Evolutionary conservation across 768 basidiomycete species (phyloP).

Genomic region (Lyophyllum shimeji): DNA sequence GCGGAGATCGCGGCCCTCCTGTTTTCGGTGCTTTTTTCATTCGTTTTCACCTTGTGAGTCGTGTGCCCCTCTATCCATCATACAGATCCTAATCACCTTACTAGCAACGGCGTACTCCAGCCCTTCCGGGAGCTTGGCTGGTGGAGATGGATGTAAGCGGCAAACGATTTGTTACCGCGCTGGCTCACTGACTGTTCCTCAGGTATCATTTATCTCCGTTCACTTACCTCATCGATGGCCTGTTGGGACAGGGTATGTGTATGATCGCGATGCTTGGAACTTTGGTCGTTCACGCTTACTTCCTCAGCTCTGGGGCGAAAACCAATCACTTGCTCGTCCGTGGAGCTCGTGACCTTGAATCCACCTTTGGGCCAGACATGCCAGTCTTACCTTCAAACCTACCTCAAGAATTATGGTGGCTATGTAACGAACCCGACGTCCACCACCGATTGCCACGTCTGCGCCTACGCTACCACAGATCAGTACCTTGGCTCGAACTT

Average conservation of each 20-base stretch:
- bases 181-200: not conserved
- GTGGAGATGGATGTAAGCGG: constrained; percentile 75
- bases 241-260: constrained; percentile 44
- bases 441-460: constrained; percentile 52
- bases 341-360: constrained; percentile 61
- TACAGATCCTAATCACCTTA: not conserved
- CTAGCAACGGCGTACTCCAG: constrained; percentile 67
- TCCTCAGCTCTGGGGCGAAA: constrained; percentile 49
- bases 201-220: constrained; percentile 45
- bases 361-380: constrained; percentile 64
- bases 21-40: constrained; percentile 59
- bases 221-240: constrained; percentile 51
- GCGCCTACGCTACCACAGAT: constrained; percentile 52
- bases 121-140: constrained; percentile 60
- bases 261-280: constrained; percentile 19
- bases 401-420: constrained; percentile 52
- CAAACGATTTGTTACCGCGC: no score
- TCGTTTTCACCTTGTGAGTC: constrained; percentile 62
- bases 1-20: constrained; percentile 59
- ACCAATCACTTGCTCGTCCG: constrained; percentile 51
- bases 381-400: constrained; percentile 46
- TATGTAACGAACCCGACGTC: constrained; percentile 57
- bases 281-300: constrained; percentile 30
- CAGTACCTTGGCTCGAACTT: constrained; percentile 53
- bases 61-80: constrained; percentile 11